These are phyloP conservation scores for Silene latifolia DNA, from an alignment of 148 eudicot genomes.

Conservation along the genomic window DNA sequence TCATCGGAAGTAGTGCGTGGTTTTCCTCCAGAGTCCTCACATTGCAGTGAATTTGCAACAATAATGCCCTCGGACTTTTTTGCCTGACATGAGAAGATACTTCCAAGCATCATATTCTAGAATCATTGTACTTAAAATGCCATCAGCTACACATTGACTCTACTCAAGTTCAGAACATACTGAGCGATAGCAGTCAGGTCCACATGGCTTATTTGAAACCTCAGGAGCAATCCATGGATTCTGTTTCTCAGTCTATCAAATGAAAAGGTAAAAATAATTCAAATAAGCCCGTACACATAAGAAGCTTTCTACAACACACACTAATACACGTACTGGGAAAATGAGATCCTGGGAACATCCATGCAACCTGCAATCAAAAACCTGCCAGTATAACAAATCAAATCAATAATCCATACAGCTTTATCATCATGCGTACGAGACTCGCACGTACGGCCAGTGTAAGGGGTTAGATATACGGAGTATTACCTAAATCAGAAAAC, in stretches of 20 bases:
- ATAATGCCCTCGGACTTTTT: slow-evolving; percentile 40
- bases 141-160: background rate
- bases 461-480: background rate
- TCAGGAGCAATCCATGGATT: slow-evolving; percentile 56
- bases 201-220: slow-evolving; percentile 62
- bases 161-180: slow-evolving; percentile 32
- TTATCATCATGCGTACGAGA: background rate
- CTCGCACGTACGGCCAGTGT: background rate
- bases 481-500: background rate
- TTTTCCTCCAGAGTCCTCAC: slow-evolving; percentile 43
- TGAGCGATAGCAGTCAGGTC: slow-evolving; percentile 64
- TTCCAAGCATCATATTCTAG: slow-evolving; percentile 2
- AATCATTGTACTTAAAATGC: background rate
- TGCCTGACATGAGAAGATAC: slow-evolving; percentile 35
- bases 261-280: background rate
- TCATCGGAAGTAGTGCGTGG: slow-evolving; percentile 43
- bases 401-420: background rate
- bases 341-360: slow-evolving; percentile 98
- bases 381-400: slow-evolving; percentile 48
- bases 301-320: background rate
- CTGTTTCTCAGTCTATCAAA: slow-evolving; percentile 70
- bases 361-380: slow-evolving; percentile 94
- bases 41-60: slow-evolving; percentile 31
- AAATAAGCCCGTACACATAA: slow-evolving; percentile 3
- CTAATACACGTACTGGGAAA: slow-evolving; percentile 65